Percentiles rank a stretch among this genome's conserved stretches.
Evolutionary conservation across 1,139 yeast species (phyloP).

Genomic region (Chernovozyma sophiae-reginae): DNA sequence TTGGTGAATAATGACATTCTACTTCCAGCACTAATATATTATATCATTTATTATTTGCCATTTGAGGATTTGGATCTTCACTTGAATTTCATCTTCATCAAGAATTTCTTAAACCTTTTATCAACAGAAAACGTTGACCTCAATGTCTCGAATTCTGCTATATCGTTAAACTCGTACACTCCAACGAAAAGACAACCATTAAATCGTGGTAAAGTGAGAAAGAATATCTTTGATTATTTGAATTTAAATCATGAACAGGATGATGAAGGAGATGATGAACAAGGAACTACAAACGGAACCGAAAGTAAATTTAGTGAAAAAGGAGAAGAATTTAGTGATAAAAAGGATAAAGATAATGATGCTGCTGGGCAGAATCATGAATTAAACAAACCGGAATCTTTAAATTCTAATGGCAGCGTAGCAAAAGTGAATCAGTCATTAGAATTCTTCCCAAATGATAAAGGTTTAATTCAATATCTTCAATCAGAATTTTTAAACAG

Average conservation of each 20-base stretch:
- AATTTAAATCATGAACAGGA: constrained; percentile 25
- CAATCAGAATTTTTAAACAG: constrained; percentile 28
- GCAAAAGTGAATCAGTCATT: no score
- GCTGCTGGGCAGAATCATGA: neutral
- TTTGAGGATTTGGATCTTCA: constrained; percentile 24
- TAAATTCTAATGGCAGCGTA: no score
- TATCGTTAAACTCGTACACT: constrained; percentile 13
- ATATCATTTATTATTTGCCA: constrained; percentile 25
- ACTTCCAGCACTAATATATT: constrained; percentile 37
- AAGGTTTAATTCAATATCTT: constrained; percentile 26
- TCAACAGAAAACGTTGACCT: constrained; percentile 22
- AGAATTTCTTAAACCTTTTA: constrained; percentile 31
- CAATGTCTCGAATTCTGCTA: constrained; percentile 8
- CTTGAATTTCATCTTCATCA: constrained; percentile 36
- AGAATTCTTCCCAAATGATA: constrained; percentile 27
- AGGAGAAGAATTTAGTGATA: neutral
- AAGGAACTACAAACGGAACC: neutral
- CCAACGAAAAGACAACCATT: constrained; percentile 15
- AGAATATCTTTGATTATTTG: constrained; percentile 27
- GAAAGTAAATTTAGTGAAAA: constrained; percentile 2
- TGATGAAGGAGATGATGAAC: constrained; percentile 4
- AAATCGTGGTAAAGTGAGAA: neutral
- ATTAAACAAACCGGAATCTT: neutral
- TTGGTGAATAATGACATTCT: constrained; percentile 37
- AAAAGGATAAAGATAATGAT: constrained; percentile 2